These are phyloP conservation scores for Fusarium oxysporum DNA, from an alignment of 2,329 filamentous ascomycete species.

Conservation along the genomic window DNA sequence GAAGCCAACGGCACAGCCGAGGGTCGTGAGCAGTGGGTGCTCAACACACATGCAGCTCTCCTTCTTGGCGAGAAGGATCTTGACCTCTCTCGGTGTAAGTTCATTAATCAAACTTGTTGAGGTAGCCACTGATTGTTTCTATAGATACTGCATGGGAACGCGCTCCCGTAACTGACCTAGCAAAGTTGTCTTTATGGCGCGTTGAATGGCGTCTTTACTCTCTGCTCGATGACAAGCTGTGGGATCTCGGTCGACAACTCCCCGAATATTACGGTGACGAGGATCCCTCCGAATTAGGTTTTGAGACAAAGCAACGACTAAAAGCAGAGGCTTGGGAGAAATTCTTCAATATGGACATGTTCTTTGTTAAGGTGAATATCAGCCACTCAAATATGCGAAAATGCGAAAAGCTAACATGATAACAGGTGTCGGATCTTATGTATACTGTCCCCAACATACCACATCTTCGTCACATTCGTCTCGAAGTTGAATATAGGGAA, in stretches of 20 bases:
- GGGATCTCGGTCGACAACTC: constrained; percentile 65
- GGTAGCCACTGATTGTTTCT: constrained; percentile 9
- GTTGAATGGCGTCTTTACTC: constrained; percentile 68
- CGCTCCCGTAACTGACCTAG: constrained; percentile 62
- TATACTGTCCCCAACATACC: constrained; percentile 67
- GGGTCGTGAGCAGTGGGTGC: constrained; percentile 74
- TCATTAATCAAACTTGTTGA: not conserved
- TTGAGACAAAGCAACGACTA: constrained; percentile 58
- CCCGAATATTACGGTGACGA: constrained; percentile 62
- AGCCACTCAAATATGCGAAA: not conserved
- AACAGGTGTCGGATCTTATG: constrained; percentile 71
- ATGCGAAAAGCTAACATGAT: constrained; percentile 12
- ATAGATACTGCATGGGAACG: constrained; percentile 71
- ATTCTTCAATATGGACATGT: constrained; percentile 70
- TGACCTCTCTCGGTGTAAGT: constrained; percentile 68
- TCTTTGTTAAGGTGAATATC: constrained; percentile 76
- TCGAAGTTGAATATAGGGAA: constrained; percentile 71
- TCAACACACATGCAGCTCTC: constrained; percentile 73
- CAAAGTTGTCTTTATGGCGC: constrained; percentile 70
- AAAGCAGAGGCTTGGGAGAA: constrained; percentile 62
- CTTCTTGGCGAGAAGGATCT: constrained; percentile 74
- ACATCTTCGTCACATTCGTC: constrained; percentile 66
- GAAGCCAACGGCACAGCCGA: constrained; percentile 63
- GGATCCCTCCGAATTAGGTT: constrained; percentile 58
- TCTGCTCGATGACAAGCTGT: constrained; percentile 61